Conservation (phyloP, 768 basidiomycete genomes). For the Ephemerocybe angulata region DNA sequence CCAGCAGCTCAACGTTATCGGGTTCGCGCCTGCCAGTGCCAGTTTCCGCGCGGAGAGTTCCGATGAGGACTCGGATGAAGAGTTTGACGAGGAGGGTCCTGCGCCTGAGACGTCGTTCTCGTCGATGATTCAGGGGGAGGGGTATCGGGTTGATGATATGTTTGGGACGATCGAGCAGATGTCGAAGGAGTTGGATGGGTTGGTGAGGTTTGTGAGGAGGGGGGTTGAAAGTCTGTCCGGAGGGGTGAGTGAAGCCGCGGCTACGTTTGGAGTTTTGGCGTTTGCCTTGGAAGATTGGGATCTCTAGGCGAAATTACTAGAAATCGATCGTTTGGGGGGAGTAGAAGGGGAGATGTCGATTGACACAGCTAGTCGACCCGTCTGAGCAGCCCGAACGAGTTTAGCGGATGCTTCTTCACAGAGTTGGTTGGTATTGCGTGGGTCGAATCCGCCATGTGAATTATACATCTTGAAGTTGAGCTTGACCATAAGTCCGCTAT, state of each 20-base stretch:
- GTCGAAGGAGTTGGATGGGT: conserved; percentile 63
- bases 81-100: conserved; percentile 6
- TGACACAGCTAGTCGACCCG: too few relatives aligned
- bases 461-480: too few relatives aligned
- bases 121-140: conserved; percentile 40
- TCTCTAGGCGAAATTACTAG: too few relatives aligned
- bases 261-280: conserved; percentile 67
- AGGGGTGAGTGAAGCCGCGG: conserved; percentile 54
- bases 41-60: conserved; percentile 35
- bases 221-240: conserved; percentile 68
- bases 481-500: too few relatives aligned
- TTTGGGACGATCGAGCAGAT: conserved; percentile 55
- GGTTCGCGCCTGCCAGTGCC: conserved; percentile 44
- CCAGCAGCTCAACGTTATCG: conserved; percentile 56
- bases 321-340: too few relatives aligned
- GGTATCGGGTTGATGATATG: conserved; percentile 40
- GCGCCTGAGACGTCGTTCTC: conserved; percentile 22
- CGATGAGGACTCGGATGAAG: conserved; percentile 44
- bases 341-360: too few relatives aligned
- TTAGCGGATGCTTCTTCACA: too few relatives aligned
- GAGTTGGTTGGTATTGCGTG: too few relatives aligned
- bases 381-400: too few relatives aligned
- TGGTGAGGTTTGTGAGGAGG: conserved; percentile 65
- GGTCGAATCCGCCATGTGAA: too few relatives aligned
- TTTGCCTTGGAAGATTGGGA: conserved; percentile 84